These are phyloP conservation scores for Globisporangium viniferum DNA, from an alignment of 352 stramenopile species.

Conservation along the genomic window DNA sequence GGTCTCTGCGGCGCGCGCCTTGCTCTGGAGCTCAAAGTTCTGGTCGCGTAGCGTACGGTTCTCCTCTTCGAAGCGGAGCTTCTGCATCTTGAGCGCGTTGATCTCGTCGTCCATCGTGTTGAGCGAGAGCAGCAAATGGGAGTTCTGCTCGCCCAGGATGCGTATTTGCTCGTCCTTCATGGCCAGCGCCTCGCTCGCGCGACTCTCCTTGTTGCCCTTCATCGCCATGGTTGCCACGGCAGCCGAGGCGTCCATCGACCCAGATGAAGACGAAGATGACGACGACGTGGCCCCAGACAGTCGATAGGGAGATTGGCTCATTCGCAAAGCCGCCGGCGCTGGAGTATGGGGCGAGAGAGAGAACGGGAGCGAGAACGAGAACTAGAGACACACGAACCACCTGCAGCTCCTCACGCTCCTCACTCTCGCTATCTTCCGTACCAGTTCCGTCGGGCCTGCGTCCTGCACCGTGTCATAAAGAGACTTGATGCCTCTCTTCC, in stretches of 20 bases:
- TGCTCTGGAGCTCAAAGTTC: conserved; percentile 92
- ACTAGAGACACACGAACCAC: no score
- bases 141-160: conserved; percentile 94
- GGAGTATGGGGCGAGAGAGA: no score
- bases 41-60: conserved; percentile 88
- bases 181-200: conserved; percentile 87
- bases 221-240: conserved; percentile 38
- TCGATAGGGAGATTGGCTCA: conserved; percentile 17
- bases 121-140: conserved; percentile 80
- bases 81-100: conserved; percentile 49
- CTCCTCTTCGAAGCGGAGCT: conserved; percentile 85
- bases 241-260: background rate
- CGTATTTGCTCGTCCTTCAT: conserved; percentile 97
- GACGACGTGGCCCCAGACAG: background rate
- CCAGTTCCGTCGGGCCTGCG: no score
- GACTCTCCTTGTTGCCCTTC: conserved; percentile 84
- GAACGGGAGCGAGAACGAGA: no score
- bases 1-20: conserved; percentile 84
- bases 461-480: no score
- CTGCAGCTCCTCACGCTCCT: no score
- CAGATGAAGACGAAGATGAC: background rate
- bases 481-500: no score
- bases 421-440: no score
- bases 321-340: background rate
- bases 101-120: conserved; percentile 87